Evolutionary conservation across 1,139 yeast species (phyloP).

Genomic region (Pichia sp.): DNA sequence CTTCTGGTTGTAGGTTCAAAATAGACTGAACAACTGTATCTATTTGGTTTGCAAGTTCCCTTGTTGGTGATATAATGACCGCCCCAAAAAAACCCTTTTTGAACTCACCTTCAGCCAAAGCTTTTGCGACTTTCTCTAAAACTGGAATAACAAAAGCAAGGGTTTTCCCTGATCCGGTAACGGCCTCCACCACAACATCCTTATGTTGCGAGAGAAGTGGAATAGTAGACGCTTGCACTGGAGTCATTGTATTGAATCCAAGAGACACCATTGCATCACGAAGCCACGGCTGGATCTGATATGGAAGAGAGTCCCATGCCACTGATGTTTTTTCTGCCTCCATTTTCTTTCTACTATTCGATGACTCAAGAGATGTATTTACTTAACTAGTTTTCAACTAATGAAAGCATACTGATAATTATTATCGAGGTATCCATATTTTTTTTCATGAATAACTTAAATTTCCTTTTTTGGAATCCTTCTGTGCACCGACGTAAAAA

Average conservation of each 20-base stretch:
- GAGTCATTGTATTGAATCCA: slow-evolving; percentile 86
- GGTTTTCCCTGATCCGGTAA: slow-evolving; percentile 96
- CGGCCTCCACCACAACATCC: slow-evolving; percentile 95
- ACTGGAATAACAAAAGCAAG: slow-evolving; percentile 82
- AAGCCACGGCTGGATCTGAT: slow-evolving; percentile 41
- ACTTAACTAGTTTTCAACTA: neutral
- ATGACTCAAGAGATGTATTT: neutral
- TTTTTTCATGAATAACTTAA: slow-evolving; percentile 4
- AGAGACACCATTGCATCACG: slow-evolving; percentile 62
- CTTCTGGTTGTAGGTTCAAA: slow-evolving; percentile 55
- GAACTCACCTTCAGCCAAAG: slow-evolving; percentile 23
- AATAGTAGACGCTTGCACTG: slow-evolving; percentile 94
- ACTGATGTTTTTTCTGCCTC: slow-evolving; percentile 19
- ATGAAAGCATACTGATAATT: neutral
- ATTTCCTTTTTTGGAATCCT: slow-evolving; percentile 7
- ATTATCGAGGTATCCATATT: too few species aligned
- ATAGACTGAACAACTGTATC: slow-evolving; percentile 59
- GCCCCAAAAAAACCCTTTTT: slow-evolving; percentile 66
- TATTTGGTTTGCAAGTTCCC: slow-evolving; percentile 88
- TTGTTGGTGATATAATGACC: slow-evolving; percentile 77
- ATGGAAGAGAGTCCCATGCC: slow-evolving; percentile 25
- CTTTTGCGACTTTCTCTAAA: slow-evolving; percentile 53
- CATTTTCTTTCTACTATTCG: slow-evolving; percentile 8
- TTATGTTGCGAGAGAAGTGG: slow-evolving; percentile 85
- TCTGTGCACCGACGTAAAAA: slow-evolving; percentile 2